These are phyloP conservation scores for Crataegus laevigata DNA, from an alignment of 306 rosid species.

Conservation along the genomic window DNA sequence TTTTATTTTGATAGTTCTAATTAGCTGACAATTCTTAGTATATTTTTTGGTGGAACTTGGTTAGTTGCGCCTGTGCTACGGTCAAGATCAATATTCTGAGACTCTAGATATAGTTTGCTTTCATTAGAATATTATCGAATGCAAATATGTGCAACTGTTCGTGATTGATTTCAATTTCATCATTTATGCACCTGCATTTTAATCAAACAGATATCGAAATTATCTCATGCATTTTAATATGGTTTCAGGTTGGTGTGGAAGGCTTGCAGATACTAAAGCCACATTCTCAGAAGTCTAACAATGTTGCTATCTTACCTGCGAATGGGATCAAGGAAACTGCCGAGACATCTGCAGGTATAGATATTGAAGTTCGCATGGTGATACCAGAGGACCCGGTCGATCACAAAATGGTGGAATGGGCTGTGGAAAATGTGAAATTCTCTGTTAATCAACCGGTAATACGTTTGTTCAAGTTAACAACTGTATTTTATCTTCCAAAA, in stretches of 20 bases:
- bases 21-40: neutral
- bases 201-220: conserved; percentile 6
- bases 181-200: neutral
- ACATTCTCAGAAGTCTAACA: conserved; percentile 32
- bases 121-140: neutral
- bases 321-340: conserved; percentile 53
- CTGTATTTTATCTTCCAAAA: conserved; percentile 1
- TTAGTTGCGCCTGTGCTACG: neutral
- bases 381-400: conserved; percentile 46
- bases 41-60: neutral
- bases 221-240: conserved; percentile 9
- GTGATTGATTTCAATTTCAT: neutral
- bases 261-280: conserved; percentile 86
- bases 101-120: neutral
- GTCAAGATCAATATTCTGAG: neutral
- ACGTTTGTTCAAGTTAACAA: conserved; percentile 4
- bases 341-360: conserved; percentile 56
- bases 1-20: neutral
- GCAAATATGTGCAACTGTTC: neutral
- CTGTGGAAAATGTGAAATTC: conserved; percentile 76
- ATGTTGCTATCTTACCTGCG: conserved; percentile 26
- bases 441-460: conserved; percentile 79
- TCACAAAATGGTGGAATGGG: conserved; percentile 60
- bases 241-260: conserved; percentile 67
- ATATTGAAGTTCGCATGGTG: conserved; percentile 61